Conservation (phyloP, 2,329 filamentous ascomycete genomes). For the Balansia obtecta region DNA sequence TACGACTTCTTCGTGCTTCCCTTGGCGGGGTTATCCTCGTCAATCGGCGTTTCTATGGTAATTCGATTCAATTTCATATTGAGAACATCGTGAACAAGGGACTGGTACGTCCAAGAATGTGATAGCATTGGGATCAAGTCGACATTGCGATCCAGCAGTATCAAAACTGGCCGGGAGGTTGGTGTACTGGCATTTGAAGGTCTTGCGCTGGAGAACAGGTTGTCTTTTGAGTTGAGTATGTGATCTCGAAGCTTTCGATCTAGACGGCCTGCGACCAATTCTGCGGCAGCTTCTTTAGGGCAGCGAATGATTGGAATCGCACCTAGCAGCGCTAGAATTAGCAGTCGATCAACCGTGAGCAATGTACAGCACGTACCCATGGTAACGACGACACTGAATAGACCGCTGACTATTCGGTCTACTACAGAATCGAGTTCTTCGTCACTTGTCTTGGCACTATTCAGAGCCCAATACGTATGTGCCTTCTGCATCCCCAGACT, state of each 20-base stretch:
- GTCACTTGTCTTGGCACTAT: slow-evolving; percentile 83
- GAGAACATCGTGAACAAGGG: slow-evolving; percentile 57
- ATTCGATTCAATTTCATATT: slow-evolving; percentile 71
- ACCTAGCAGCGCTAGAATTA: slow-evolving; percentile 31
- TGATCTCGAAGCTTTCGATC: slow-evolving; percentile 94
- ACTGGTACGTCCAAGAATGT: slow-evolving; percentile 76
- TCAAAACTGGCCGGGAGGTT: slow-evolving; percentile 71
- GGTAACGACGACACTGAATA: slow-evolving; percentile 98
- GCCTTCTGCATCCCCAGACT: slow-evolving; percentile 85
- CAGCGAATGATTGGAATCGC: slow-evolving; percentile 92
- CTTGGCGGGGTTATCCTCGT: slow-evolving; percentile 63
- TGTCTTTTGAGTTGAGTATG: slow-evolving; percentile 94
- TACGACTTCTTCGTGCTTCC: slow-evolving; percentile 78
- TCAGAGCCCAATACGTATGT: slow-evolving; percentile 89
- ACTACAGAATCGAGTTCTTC: slow-evolving; percentile 79
- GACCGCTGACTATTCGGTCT: slow-evolving; percentile 82
- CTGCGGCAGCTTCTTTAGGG: slow-evolving; percentile 82
- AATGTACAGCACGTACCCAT: slow-evolving; percentile 52
- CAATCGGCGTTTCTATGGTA: slow-evolving; percentile 72
- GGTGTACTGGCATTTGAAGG: slow-evolving; percentile 47
- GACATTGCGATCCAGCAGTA: slow-evolving; percentile 90
- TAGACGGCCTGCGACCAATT: slow-evolving; percentile 86
- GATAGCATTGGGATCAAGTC: slow-evolving; percentile 98
- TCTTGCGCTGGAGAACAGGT: slow-evolving; percentile 70
- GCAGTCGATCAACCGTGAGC: background rate